Base-by-base conservation (phyloP, 371 early-diverging fungal species). In the Rhizopus sp. region DNA sequence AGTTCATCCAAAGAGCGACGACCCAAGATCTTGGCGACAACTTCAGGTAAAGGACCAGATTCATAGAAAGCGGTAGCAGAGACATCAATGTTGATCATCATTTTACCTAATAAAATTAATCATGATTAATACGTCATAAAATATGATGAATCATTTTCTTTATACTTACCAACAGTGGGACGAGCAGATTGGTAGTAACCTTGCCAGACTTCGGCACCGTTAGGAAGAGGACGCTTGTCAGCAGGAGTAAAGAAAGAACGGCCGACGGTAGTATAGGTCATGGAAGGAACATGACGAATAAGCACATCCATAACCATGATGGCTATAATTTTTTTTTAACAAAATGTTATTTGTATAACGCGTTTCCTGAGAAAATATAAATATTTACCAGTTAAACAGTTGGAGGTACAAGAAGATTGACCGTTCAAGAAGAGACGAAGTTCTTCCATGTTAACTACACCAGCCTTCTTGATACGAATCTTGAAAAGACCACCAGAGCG, bases 161-260 rank as follows among this genome's bases (percentile, higher is more conserved):
- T 50, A 17, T 39, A 70, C 53, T 67, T 75, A 68, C 89, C 88
- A 4, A 75, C 50, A 33, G 89, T 81, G 5, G 96, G 91, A 15
- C 90, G 82, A 40, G 93, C 85, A 12, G 92, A 90, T 66, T 95
- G 94, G 57, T 92, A 93, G 72, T 88, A 93, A 16, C 98, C 98
- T 63, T 89, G 88, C 96, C 96, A 95, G 32, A 94, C 86, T 75
- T 94, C 94, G 35, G 91, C 83, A 50, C 94, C 95, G 40, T 92
- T 92, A 37, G 79, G 82, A 23, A 86, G 81, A 5, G 73, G 49
- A n/a, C 73, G 66, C 3, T 83, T 72, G 34, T 88, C 86, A 34
- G 80, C 77, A 17, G 88, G 83, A 13, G 93, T 93, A 68, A 88
- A 97, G 77, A 95, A 96, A 9, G 93, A 94, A 3, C 96, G 85